Conservation (phyloP, 2,329 filamentous ascomycete species). For the Claviceps sp. region DNA sequence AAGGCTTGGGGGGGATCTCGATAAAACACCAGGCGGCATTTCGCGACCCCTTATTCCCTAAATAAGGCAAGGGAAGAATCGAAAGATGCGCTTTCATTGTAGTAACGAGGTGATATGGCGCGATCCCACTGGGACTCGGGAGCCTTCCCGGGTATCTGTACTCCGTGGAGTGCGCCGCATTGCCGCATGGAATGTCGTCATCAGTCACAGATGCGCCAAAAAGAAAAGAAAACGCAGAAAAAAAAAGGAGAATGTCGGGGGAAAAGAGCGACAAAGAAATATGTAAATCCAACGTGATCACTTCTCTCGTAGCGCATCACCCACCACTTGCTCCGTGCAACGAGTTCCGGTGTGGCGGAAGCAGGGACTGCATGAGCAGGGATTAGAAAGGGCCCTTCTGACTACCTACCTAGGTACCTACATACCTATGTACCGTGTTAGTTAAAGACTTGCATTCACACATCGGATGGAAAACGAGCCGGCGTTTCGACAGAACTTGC, state of each 20-base stretch:
- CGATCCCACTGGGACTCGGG: no score
- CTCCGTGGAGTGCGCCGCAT: background rate
- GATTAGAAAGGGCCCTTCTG: background rate
- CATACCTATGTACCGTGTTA: no score
- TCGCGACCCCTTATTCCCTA: background rate
- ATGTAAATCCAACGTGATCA: no score
- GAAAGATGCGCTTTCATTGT: background rate
- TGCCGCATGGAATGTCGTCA: no score
- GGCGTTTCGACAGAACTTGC: background rate
- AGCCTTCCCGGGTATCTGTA: no score
- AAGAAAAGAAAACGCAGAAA: background rate
- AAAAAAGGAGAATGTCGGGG: no score
- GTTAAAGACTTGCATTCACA: background rate
- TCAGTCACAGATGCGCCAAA: background rate
- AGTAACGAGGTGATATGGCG: background rate
- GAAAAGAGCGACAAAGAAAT: no score
- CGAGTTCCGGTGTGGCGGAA: constrained; percentile 3
- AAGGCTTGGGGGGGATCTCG: background rate
- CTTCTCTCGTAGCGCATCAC: background rate
- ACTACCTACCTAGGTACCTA: no score
- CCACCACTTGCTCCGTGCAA: background rate
- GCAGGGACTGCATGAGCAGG: background rate
- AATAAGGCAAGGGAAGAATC: background rate
- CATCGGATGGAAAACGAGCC: background rate
- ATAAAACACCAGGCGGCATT: background rate